Conservation (phyloP, 2,329 filamentous ascomycete species). For the Tothia fuscella region DNA sequence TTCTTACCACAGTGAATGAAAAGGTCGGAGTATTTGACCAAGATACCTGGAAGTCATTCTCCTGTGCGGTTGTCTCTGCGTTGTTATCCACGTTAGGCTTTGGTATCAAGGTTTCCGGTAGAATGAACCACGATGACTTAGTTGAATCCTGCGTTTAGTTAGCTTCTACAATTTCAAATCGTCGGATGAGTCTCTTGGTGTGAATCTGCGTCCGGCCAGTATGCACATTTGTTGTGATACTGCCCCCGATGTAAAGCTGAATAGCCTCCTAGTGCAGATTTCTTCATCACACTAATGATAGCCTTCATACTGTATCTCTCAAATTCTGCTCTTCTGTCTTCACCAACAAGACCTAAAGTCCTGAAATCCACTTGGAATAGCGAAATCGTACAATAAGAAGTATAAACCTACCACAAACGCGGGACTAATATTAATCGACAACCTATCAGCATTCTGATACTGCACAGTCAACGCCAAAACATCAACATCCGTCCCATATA, state of each 20-base stretch:
- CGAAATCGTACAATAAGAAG: not conserved
- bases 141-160: constrained; percentile 35
- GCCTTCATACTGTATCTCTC: too few species aligned
- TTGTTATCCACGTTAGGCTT: constrained; percentile 38
- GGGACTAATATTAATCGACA: constrained; percentile 61
- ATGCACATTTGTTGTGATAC: too few species aligned
- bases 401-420: too few species aligned
- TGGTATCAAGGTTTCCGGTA: constrained; percentile 52
- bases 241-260: too few species aligned
- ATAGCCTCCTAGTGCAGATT: too few species aligned
- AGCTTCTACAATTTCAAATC: not conserved
- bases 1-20: constrained; percentile 43
- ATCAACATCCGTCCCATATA: constrained; percentile 65
- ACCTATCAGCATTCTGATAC: constrained; percentile 51
- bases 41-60: constrained; percentile 36
- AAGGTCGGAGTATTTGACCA: constrained; percentile 49
- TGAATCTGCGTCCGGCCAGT: too few species aligned
- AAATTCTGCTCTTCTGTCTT: too few species aligned
- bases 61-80: constrained; percentile 27
- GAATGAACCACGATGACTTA: constrained; percentile 55
- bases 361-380: not conserved
- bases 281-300: too few species aligned
- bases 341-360: too few species aligned
- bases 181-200: constrained; percentile 10
- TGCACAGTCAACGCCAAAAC: constrained; percentile 55